These are phyloP conservation scores for Dendrothele bispora DNA, from an alignment of 768 basidiomycete species.

Conservation along the genomic window DNA sequence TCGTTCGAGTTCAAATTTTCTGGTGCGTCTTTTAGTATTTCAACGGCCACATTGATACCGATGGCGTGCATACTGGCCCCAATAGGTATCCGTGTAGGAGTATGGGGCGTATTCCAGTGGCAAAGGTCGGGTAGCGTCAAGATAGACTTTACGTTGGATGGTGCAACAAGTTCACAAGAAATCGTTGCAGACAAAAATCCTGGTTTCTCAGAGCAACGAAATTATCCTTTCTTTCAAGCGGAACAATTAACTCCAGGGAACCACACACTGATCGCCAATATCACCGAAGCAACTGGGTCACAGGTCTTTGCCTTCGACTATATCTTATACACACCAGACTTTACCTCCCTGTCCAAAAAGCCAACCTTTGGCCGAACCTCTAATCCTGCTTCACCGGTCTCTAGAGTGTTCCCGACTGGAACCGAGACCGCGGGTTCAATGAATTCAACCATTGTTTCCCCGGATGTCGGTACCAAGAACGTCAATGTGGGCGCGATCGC, in stretches of 20 bases:
- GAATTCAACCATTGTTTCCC: no score
- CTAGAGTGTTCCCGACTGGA: no score
- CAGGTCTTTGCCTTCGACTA: slow-evolving; percentile 5
- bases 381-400: background rate
- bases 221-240: background rate
- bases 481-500: background rate
- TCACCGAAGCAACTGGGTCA: background rate
- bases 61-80: background rate
- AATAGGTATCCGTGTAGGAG: background rate
- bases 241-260: background rate
- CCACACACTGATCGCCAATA: background rate
- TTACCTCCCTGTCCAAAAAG: background rate
- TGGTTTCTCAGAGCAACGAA: background rate
- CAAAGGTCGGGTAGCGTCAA: background rate
- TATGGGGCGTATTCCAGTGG: slow-evolving; percentile 5
- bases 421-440: no score
- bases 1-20: background rate
- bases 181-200: background rate
- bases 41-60: background rate
- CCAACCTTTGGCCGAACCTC: slow-evolving; percentile 1
- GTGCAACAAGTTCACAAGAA: background rate
- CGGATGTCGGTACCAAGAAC: background rate
- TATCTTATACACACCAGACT: background rate
- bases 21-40: background rate
- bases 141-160: slow-evolving; percentile 1